Conservation (phyloP, 1,139 yeast species). For the Geotrichum citri-aurantii region DNA sequence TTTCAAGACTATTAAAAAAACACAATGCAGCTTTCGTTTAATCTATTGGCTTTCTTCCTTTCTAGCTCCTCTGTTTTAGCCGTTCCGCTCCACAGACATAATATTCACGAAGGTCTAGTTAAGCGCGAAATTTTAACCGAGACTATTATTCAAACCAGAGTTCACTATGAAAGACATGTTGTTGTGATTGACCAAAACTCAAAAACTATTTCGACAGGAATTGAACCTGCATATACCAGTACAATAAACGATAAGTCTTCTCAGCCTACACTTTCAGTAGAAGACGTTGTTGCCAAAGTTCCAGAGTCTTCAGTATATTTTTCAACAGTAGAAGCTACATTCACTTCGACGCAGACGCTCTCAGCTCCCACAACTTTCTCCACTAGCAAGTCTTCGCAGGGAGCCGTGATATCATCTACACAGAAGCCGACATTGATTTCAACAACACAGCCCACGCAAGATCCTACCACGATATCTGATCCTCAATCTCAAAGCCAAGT, state of each 20-base stretch:
- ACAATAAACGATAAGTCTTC: background rate
- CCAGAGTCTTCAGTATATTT: background rate
- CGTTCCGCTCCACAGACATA: background rate
- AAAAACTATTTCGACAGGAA: background rate
- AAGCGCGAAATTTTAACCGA: background rate
- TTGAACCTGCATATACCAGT: background rate
- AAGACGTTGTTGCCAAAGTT: background rate
- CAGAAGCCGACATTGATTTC: too few relatives aligned
- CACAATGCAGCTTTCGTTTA: background rate
- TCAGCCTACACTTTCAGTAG: background rate
- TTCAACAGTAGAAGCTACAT: background rate
- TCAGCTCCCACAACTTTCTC: background rate
- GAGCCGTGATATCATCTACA: too few relatives aligned
- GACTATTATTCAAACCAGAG: background rate
- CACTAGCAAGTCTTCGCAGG: background rate
- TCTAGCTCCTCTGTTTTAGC: background rate
- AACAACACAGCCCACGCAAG: background rate
- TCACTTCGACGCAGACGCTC: background rate
- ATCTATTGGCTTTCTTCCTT: background rate
- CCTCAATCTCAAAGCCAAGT: background rate
- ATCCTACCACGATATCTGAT: background rate
- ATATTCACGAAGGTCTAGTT: background rate
- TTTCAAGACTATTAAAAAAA: background rate
- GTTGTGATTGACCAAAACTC: background rate
- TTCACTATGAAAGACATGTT: background rate